A percentile compares a stretch with the other conserved stretches of the same genome.
Evolutionary conservation across 2,329 filamentous ascomycete species (phyloP).

Genomic region (Hymenoscyphus linearis): DNA sequence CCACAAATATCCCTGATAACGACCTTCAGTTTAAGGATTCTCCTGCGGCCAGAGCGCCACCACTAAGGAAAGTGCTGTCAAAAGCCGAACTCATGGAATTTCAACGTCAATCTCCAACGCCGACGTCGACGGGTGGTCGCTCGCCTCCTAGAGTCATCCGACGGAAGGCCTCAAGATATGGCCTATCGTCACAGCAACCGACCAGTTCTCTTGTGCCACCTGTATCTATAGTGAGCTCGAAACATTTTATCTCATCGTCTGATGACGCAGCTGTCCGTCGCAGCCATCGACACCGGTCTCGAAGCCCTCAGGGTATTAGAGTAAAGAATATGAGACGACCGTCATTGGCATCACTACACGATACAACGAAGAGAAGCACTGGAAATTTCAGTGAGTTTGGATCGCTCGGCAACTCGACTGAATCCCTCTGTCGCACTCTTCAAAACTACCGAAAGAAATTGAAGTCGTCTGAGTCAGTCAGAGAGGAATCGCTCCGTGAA

Average conservation of each 20-base stretch:
- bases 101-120: constrained; percentile 44
- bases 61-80: constrained; percentile 79
- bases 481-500: constrained; percentile 53
- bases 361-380: constrained; percentile 39
- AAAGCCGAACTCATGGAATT: constrained; percentile 84
- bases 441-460: constrained; percentile 60
- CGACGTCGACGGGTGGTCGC: constrained; percentile 37
- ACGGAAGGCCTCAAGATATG: constrained; percentile 47
- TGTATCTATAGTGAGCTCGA: constrained; percentile 21
- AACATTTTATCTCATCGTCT: constrained; percentile 27
- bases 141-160: constrained; percentile 52
- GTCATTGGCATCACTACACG: constrained; percentile 47
- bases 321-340: constrained; percentile 40
- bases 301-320: constrained; percentile 30
- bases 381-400: constrained; percentile 42
- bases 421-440: constrained; percentile 58
- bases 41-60: constrained; percentile 56
- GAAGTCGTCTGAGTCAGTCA: constrained; percentile 48
- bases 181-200: constrained; percentile 44
- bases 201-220: constrained; percentile 37
- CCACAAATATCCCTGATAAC: constrained; percentile 5
- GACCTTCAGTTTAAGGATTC: constrained; percentile 39
- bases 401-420: constrained; percentile 56
- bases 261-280: constrained; percentile 25
- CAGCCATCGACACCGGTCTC: constrained; percentile 25